Percentiles rank a stretch among this genome's conserved stretches.
phyloP scores from a whole-genome alignment of 2,329 filamentous ascomycete species.

The Fusarium compactum region DNA sequence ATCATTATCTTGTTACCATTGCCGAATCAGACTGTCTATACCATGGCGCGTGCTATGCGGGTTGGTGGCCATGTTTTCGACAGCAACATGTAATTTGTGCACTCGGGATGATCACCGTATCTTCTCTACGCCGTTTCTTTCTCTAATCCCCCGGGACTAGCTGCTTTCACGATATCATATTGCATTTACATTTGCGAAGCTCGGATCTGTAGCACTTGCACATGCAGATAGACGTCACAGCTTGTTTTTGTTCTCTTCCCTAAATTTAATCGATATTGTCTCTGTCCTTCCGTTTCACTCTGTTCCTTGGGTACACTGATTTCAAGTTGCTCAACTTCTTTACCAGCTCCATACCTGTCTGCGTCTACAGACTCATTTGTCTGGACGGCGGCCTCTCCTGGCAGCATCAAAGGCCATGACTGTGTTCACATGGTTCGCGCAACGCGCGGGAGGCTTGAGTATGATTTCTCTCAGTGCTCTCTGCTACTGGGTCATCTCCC shows the following conservation, averaged over 20 bases:
- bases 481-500: constrained; percentile 67
- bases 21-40: constrained; percentile 16
- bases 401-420: constrained; percentile 56
- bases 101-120: constrained; percentile 6
- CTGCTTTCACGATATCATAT: not conserved
- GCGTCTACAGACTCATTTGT: not conserved
- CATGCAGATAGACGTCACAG: constrained; percentile 1
- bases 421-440: constrained; percentile 66
- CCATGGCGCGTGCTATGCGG: constrained; percentile 8
- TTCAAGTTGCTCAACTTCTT: constrained; percentile 9
- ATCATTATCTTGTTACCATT: constrained; percentile 5
- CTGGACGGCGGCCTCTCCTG: not conserved
- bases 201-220: constrained; percentile 6
- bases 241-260: constrained; percentile 1
- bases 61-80: constrained; percentile 10
- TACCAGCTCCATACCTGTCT: not conserved
- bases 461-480: constrained; percentile 63
- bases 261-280: not conserved
- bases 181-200: constrained; percentile 1
- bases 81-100: constrained; percentile 1
- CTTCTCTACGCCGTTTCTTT: not conserved
- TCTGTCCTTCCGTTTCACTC: not conserved
- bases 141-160: not conserved
- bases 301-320: not conserved
- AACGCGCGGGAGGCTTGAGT: constrained; percentile 66